Evolutionary conservation across 495 filamentous ascomycete genomes (phyloP).

Genomic region (Aspergillus indologenus): DNA sequence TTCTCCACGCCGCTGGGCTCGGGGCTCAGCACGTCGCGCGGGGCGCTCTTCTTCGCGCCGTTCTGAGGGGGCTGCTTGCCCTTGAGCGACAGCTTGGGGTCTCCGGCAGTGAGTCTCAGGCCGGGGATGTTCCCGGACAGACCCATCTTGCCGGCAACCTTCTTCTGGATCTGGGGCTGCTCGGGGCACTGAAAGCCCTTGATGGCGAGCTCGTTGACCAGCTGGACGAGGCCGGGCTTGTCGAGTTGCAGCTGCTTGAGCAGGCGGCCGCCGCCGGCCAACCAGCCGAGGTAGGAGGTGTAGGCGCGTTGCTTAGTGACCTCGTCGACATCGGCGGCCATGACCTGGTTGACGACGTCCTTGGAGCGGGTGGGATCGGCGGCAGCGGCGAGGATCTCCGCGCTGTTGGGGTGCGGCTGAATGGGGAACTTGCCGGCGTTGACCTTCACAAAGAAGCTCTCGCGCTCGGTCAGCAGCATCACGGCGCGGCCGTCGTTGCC

Average conservation of each 20-base stretch:
- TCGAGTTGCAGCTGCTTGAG: conserved; percentile 38
- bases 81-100: no score
- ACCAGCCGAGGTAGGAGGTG: conserved; percentile 52
- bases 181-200: conserved; percentile 46
- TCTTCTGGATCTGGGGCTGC: conserved; percentile 41
- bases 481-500: conserved; percentile 66
- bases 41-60: no score
- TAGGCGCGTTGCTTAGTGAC: conserved; percentile 53
- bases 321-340: conserved; percentile 46
- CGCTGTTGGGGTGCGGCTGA: conserved; percentile 46
- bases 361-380: conserved; percentile 15
- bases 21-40: no score
- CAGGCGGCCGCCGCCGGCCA: conserved; percentile 37
- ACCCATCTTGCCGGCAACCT: no score
- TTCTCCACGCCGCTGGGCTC: no score
- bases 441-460: conserved; percentile 56
- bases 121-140: no score
- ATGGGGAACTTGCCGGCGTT: conserved; percentile 53
- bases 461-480: conserved; percentile 57
- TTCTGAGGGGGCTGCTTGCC: no score
- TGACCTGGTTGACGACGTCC: conserved; percentile 27
- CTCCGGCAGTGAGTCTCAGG: no score
- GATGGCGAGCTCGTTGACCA: conserved; percentile 44
- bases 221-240: conserved; percentile 39
- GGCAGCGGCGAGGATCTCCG: conserved; percentile 34